phyloP scores from a whole-genome alignment of 169 alveolate species.

The Cryptosporidium viatorum region DNA sequence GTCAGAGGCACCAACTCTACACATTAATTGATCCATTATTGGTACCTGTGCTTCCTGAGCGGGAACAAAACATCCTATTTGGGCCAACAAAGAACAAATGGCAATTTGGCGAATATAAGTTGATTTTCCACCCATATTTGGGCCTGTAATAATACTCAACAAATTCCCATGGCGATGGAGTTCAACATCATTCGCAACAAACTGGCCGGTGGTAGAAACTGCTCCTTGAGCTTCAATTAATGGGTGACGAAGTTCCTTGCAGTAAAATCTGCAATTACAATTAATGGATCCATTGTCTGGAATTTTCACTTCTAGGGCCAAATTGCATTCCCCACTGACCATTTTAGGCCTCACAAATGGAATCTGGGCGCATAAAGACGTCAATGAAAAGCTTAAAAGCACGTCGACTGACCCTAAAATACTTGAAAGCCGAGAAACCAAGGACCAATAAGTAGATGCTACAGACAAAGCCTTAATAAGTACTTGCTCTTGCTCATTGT shows the following conservation, averaged over 20 bases:
- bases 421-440: slow-evolving; percentile 89
- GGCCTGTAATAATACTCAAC: slow-evolving; percentile 96
- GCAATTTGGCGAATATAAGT: slow-evolving; percentile 95
- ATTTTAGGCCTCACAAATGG: slow-evolving; percentile 91
- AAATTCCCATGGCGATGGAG: slow-evolving; percentile 85
- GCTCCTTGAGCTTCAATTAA: slow-evolving; percentile 82
- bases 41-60: slow-evolving; percentile 92
- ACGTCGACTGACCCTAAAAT: slow-evolving; percentile 93
- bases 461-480: slow-evolving; percentile 92
- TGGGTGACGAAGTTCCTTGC: slow-evolving; percentile 88
- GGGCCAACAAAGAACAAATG: slow-evolving; percentile 87
- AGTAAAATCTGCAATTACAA: slow-evolving; percentile 48
- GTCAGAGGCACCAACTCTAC: slow-evolving; percentile 98
- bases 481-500: slow-evolving; percentile 85
- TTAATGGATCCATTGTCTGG: slow-evolving; percentile 74
- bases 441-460: slow-evolving; percentile 95
- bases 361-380: slow-evolving; percentile 86
- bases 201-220: slow-evolving; percentile 78
- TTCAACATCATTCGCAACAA: slow-evolving; percentile 89
- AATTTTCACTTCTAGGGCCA: background rate
- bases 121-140: slow-evolving; percentile 99
- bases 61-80: slow-evolving; percentile 96
- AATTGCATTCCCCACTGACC: slow-evolving; percentile 74
- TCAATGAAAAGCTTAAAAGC: slow-evolving; percentile 92
- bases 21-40: slow-evolving; percentile 91